Evolutionary conservation across 805 yeast species (phyloP), one percentile per base, ranked within the genome.

Genomic region (Teunomyces funiuensis): DNA sequence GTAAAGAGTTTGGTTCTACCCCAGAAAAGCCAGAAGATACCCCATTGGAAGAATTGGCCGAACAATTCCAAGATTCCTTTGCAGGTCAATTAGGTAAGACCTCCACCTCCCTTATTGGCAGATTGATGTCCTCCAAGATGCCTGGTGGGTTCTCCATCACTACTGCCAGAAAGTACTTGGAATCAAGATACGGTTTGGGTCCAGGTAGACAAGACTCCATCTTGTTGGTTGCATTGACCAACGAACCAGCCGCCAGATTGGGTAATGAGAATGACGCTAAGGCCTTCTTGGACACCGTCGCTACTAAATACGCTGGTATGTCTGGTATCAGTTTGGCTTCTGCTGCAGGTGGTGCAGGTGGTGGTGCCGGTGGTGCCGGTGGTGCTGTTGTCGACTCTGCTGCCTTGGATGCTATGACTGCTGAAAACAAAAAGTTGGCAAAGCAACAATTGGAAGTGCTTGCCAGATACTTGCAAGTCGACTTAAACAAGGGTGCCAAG

Each of bases 11-110:
- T 60, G 97, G 98, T 57, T 71, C 93, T 33, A 90, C 97, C 37
- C 99, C 99, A 31, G 99, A 93, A 71, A 93, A 93, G 71, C 97
- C 99, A 48, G 99, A 93, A 71, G 99, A 93, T 61, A 86, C 96
- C 31, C 99, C 99, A 47, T 77, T 93, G 55, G 86, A 81, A 60
- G 99, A 93, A 69, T 81, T 93, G 64, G 97, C 98, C 37, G 98
- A 88, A 61, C 83, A 80, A 57, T 88, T 93, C 80, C 97, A 91
- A 73, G 96, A 88, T 51, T 73, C 90, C 19, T 93, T 88, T 74
- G 62, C 71, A 51, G 98, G 98, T 53, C 77, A 81, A 51, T 79
- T 93, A 52, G 99, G 99, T 65, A 93, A 93, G 67, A 96, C 90
- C 59, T 85, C 98, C 2, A 71, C 89, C 28, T 85, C 97, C 20